Evolutionary conservation across 2,329 filamentous ascomycete species (phyloP), one percentile per base, ranked within the genome.

Genomic region (Sarocladium kiliense): DNA sequence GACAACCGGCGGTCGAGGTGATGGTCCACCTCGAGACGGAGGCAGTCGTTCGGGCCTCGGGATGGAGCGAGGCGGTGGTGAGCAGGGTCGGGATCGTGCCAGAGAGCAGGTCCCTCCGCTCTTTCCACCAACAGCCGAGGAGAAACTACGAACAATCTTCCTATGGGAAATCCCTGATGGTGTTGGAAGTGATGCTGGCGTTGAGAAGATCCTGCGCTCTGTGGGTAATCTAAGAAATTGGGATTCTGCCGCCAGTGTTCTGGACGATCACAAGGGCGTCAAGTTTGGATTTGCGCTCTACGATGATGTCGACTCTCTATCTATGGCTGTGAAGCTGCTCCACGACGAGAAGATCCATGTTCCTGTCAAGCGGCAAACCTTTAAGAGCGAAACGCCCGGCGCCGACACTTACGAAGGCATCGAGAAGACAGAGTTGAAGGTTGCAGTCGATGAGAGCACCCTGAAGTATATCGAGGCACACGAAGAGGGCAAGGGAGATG

Each of bases 271-370:
- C 61, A 94, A 93, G 72, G 85, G 86, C 55, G 86, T 87, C 71
- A 87, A 86, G 59, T 97, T 97, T 76, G 94, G 93, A 14, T 97
- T 99, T 72, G 94, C 93, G 57, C 89, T 97, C 71, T 99, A 89
- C 70, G 93, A 96, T 59, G 92, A 97, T 69, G 85, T 87, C 23
- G 89, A 96, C 70, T 93, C 91, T 61, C 78, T 99, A 62, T 85
- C 87, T 68, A 87, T 87, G 44, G 94, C 93, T 42, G 85, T 92
- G 55, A 91, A 95, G 69, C 82, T 96, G 56, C 82, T 97, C 63
- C 85, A 85, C 67, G 87, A 94, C 63, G 78, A 97, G 59, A 79
- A 91, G 66, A 83, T 97, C 50, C 79, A 93, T 67, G 85, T 97
- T 26, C 94, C 94, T 27, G 77, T 85, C 39, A 89, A 91, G 73